A percentile compares a stretch with the other conserved stretches of the same genome.
These are phyloP conservation scores for Phytophthora macrochlamydospora DNA, from an alignment of 352 stramenopile genomes.

Conservation along the genomic window DNA sequence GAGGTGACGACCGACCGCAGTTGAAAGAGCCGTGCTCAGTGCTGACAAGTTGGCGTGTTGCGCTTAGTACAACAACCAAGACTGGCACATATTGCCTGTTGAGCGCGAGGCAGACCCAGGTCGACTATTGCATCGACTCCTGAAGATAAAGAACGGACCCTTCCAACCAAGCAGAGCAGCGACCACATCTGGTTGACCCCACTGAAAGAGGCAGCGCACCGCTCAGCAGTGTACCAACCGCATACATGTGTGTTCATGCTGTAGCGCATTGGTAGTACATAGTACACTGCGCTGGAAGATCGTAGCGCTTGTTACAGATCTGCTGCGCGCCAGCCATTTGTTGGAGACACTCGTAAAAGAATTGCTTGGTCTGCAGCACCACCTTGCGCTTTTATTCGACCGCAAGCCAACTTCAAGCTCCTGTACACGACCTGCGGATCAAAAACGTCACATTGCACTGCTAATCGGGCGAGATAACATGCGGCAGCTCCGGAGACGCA, in stretches of 20 bases:
- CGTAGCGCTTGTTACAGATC: background rate
- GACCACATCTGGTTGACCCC: background rate
- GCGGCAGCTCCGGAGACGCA: background rate
- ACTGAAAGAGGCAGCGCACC: too few species aligned
- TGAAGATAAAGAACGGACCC: background rate
- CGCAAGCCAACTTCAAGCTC: constrained; percentile 13
- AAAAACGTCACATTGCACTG: constrained; percentile 5
- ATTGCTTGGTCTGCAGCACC: constrained; percentile 1
- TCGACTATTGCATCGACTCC: background rate
- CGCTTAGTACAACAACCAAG: too few species aligned
- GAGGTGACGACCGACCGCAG: too few species aligned
- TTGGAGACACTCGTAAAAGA: background rate
- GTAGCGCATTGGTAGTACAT: too few species aligned
- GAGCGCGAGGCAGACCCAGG: background rate
- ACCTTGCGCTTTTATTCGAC: constrained; percentile 9
- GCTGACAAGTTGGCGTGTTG: too few species aligned
- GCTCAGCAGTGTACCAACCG: too few species aligned
- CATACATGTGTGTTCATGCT: too few species aligned
- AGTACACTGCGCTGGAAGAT: too few species aligned
- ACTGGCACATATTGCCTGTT: too few species aligned
- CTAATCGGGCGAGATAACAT: constrained; percentile 3
- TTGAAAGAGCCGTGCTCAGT: too few species aligned
- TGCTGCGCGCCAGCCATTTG: background rate
- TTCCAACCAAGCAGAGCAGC: background rate
- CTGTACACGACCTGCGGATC: background rate